Base-by-base conservation (phyloP, 371 early-diverging fungal genomes). In the Lichtheimia hyalospora region DNA sequence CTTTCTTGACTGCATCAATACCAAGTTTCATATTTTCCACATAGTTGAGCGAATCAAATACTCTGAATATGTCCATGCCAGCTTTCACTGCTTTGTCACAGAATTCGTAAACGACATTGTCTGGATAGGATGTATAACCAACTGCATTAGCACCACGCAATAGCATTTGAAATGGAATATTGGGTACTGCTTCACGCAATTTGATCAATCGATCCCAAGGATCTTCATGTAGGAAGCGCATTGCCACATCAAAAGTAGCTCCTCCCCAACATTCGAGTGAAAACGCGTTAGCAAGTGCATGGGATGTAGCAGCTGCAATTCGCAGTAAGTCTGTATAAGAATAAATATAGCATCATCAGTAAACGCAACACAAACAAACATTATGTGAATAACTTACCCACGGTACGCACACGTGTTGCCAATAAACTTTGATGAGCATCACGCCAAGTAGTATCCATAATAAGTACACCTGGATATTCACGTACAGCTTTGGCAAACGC, bases 81-180 rank as follows among this genome's bases (percentile, higher is more conserved):
- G 86, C 77, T 67, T 89, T 80, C 59, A 87, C 89, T 28, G 97
- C 95, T 70, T 91, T 91, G 69, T 86, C 88, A 74, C 96, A 96
- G 79, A 97, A 97, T 60, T 94, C 96, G 61, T 92, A 95, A 23
- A 96, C 87, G 16, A 95, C 92, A 67, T 97, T 96, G 77, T 97
- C 97, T 4, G 97, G 97, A 70, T 97, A 97, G 55, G 92, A 92
- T 39, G 96, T 96, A 79, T 96, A 96, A 28, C 97, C 97, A 21
- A 97, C 97, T 10, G 96, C 97, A 64, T 96, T 96, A 61, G 97
- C 97, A 53, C 97, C 97, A 73, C 97, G 91, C 54, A 97, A 86
- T 39, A 97, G 83, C 97, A 97, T 97, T 76, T 95, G 95, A 88
- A 97, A 97, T 16, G 97, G 97, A 69, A 97, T 85, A 76, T 96